Conservation (phyloP, 176 grass and related monocot genomes). For the Zoysia japonica region DNA sequence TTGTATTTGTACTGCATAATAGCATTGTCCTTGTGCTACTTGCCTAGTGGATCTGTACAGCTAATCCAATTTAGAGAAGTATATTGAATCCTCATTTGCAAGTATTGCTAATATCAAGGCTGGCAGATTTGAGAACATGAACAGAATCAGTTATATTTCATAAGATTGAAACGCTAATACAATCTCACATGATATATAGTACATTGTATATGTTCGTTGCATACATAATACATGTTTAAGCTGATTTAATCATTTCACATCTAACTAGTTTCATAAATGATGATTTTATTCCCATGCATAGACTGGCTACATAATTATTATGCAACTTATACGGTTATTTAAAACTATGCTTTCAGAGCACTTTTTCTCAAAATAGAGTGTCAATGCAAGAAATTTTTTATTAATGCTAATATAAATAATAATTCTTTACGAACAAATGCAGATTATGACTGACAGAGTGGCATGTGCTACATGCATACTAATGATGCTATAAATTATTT, state of each 20-base stretch:
- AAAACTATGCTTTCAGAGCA: background rate
- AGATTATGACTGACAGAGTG: background rate
- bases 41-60: background rate
- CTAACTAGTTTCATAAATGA: background rate
- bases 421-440: background rate
- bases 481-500: background rate
- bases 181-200: background rate
- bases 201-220: background rate
- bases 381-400: background rate
- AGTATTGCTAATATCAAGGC: background rate
- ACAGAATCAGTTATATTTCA: background rate
- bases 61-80: background rate
- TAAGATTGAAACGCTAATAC: background rate
- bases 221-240: background rate
- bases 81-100: background rate
- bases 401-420: background rate
- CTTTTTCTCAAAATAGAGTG: background rate
- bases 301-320: background rate
- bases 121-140: background rate
- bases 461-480: background rate
- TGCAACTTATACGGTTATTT: background rate
- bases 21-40: background rate
- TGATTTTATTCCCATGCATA: background rate
- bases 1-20: background rate
- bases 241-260: background rate